Conservation (phyloP, 2,329 filamentous ascomycete species). For the Colletotrichum ledebouriae region DNA sequence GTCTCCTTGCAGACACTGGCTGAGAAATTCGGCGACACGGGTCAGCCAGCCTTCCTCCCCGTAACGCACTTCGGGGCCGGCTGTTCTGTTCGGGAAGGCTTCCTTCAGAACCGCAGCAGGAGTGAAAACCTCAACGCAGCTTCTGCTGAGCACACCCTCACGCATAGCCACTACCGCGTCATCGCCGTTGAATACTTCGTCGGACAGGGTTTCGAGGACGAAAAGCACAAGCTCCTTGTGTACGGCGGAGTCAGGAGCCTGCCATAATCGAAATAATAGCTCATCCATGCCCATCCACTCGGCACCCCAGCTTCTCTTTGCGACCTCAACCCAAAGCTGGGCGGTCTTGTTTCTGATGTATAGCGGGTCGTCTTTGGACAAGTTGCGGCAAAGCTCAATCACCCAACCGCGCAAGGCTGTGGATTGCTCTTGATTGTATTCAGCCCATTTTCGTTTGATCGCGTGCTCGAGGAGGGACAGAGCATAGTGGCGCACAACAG, state of each 20-base stretch:
- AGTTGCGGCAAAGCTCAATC: conserved; percentile 79
- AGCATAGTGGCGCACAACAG: conserved; percentile 92
- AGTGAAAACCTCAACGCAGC: conserved; percentile 94
- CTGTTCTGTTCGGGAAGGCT: conserved; percentile 79
- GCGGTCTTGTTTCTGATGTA: conserved; percentile 95
- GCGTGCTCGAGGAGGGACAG: conserved; percentile 92
- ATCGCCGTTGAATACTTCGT: conserved; percentile 93
- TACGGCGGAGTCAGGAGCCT: conserved; percentile 70
- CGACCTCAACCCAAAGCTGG: conserved; percentile 93
- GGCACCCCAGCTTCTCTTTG: conserved; percentile 91
- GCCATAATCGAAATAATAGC: conserved; percentile 86
- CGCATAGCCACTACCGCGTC: conserved; percentile 87
- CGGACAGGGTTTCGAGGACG: conserved; percentile 90
- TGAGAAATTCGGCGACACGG: conserved; percentile 80
- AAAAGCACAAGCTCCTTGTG: conserved; percentile 90
- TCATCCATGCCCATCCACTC: conserved; percentile 97
- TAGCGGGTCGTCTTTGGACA: conserved; percentile 79
- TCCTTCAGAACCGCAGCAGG: conserved; percentile 81
- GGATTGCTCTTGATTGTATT: conserved; percentile 78
- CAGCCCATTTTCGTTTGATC: conserved; percentile 86
- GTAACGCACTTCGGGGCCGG: conserved; percentile 77
- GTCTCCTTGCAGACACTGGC: conserved; percentile 77
- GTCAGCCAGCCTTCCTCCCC: conserved; percentile 90
- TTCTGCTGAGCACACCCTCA: conserved; percentile 86
- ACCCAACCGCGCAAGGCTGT: conserved; percentile 80